Evolutionary conservation across 208 protist species (phyloP).

Genomic region (Trypanosoma scelopori): DNA sequence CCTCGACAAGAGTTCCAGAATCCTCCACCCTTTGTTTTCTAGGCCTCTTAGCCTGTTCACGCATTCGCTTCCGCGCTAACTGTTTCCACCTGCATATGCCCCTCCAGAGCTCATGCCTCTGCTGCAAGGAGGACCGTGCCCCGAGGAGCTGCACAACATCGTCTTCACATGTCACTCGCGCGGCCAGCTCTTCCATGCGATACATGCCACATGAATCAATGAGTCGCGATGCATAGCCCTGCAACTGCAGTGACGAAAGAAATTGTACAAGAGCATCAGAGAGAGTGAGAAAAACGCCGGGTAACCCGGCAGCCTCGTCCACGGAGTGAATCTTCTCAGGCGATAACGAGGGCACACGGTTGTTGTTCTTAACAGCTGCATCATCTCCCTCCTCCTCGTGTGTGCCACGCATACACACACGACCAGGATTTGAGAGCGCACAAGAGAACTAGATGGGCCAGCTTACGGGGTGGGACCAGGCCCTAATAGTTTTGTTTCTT

Average conservation of each 20-base stretch:
- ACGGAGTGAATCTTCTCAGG: not conserved
- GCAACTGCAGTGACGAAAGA: constrained; percentile 66
- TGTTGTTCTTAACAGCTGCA: not conserved
- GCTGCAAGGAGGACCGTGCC: constrained; percentile 50
- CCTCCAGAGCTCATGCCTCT: constrained; percentile 52
- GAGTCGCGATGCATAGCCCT: constrained; percentile 62
- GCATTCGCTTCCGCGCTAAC: constrained; percentile 27
- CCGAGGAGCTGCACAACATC: constrained; percentile 58
- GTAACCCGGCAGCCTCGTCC: not conserved
- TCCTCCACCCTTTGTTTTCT: not conserved
- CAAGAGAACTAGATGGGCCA: too few relatives aligned
- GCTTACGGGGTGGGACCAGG: too few relatives aligned
- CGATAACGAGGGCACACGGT: not conserved
- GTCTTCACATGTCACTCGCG: constrained; percentile 28
- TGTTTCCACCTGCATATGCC: constrained; percentile 47
- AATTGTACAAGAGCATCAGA: constrained; percentile 73
- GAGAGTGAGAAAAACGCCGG: constrained; percentile 23
- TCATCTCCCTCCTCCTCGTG: too few relatives aligned
- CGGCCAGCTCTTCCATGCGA: constrained; percentile 47
- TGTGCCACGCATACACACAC: too few relatives aligned
- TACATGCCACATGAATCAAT: constrained; percentile 37
- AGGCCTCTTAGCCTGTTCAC: constrained; percentile 18
- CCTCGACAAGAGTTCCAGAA: not conserved
- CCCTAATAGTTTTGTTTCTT: too few relatives aligned
- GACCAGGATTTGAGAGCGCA: too few relatives aligned